phyloP scores from a whole-genome alignment of 441 rosid species.

The Brassica hybrid region DNA sequence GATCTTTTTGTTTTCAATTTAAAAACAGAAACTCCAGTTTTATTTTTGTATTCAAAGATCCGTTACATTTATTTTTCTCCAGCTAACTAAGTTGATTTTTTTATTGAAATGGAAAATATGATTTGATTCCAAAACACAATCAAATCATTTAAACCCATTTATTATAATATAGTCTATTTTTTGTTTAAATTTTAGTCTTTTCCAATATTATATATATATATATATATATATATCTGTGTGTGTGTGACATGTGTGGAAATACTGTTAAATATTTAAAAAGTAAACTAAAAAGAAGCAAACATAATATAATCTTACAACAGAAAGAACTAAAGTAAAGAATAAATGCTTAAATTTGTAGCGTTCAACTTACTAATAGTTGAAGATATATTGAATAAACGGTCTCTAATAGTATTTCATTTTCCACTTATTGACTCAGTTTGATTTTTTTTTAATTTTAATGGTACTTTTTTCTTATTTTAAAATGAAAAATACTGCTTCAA shows the following conservation, averaged over 20 bases:
- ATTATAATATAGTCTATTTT: not conserved
- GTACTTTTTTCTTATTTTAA: no score
- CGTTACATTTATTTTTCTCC: slow-evolving; percentile 27
- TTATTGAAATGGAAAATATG: slow-evolving; percentile 20
- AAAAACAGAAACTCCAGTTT: slow-evolving; percentile 27
- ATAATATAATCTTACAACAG: no score
- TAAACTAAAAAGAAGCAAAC: not conserved
- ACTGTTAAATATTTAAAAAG: no score
- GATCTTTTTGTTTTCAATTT: not conserved
- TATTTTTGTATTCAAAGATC: slow-evolving; percentile 25
- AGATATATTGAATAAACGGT: no score
- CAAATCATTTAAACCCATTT: slow-evolving; percentile 25
- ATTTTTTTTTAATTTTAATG: no score
- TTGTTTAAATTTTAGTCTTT: not conserved
- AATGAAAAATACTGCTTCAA: no score
- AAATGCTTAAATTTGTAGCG: no score
- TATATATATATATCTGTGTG: not conserved
- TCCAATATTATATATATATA: not conserved
- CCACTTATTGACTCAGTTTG: no score
- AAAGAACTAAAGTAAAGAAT: no score
- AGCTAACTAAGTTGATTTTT: slow-evolving; percentile 29
- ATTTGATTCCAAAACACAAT: not conserved
- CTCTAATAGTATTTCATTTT: no score
- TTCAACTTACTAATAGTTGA: no score
- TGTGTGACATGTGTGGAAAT: no score